These are phyloP conservation scores for Evernia prunastri DNA, from an alignment of 495 filamentous ascomycete species.

Conservation along the genomic window DNA sequence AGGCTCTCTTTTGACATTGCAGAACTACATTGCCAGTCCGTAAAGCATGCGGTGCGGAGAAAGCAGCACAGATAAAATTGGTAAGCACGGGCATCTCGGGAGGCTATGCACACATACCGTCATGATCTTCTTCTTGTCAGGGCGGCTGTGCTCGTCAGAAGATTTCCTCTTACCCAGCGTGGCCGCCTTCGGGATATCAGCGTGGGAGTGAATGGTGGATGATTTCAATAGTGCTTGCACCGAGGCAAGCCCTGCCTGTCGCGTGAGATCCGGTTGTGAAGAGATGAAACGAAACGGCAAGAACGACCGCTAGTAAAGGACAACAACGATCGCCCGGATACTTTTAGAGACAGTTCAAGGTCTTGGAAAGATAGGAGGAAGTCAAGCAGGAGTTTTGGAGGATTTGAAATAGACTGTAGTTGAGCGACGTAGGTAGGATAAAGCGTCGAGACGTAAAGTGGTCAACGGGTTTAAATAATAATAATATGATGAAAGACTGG, in stretches of 20 bases:
- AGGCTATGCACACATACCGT: conserved; percentile 51
- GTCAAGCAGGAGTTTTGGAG: neutral
- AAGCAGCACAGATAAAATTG: neutral
- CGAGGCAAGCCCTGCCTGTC: conserved; percentile 37
- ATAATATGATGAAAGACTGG: neutral
- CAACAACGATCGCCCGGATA: neutral
- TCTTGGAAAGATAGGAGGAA: neutral
- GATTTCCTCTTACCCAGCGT: conserved; percentile 83
- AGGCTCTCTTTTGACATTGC: neutral
- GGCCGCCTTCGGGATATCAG: conserved; percentile 48
- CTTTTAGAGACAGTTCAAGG: neutral
- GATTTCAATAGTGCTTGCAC: conserved; percentile 41
- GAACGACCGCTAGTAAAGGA: neutral
- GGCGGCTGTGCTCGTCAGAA: conserved; percentile 68
- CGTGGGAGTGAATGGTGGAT: conserved; percentile 51
- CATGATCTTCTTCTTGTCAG: conserved; percentile 71
- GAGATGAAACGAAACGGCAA: conserved; percentile 1
- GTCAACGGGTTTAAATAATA: neutral
- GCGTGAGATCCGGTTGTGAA: neutral
- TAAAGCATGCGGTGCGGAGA: neutral
- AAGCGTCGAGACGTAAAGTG: neutral
- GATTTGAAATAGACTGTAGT: conserved; percentile 1
- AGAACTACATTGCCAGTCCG: neutral
- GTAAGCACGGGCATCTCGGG: neutral
- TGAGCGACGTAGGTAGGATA: neutral